Evolutionary conservation across 306 rosid genomes (phyloP), one percentile per base, ranked within the genome.

Genomic region (Alnus rubra): DNA sequence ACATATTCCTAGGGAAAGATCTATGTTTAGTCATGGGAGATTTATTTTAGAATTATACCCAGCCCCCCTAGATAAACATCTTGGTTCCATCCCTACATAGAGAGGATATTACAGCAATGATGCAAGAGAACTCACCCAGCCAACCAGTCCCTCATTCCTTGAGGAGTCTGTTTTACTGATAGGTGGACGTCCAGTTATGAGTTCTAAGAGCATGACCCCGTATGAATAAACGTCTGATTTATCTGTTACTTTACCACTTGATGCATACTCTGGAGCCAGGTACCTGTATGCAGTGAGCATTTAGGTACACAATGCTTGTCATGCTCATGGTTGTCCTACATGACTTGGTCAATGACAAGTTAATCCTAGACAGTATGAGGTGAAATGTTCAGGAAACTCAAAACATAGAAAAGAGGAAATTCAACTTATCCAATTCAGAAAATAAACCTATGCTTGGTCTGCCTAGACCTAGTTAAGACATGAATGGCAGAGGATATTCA

Each of bases 221-320:
- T 79, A 93, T 71, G 99, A 95, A 89, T 86, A 95, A 73, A 95
- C 99, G 75, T 95, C 99, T 37, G 99, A 95, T 82, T 95, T 95
- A 50, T 95, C 97, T 0, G 99, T 84, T 69, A 95, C 94, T 82
- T 95, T 93, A 71, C 99, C 99, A 78, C 97, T 95, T 35, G 98
- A 73, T 58, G 98, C 99, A 78, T 95, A 95, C 83, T 95, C 99
- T 39, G 99, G 99, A 85, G 99, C 99, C 70, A 95, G 87, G 87
- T 95, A 95, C 76, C 99, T 95, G 83, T 35, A 80, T 52, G 79
- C 63, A 79, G 76, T 48, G 37, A 87, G 81, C 31, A 75, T 2
- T 68, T 30, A 51, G 28, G 47, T 10, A 53, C 7, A 70, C 59
- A 39, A 31, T 67, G 72, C 72, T 16, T 37, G 13, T 39, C 71